Conservation (phyloP, 495 filamentous ascomycete species). For the Penicillium cinerascens region DNA sequence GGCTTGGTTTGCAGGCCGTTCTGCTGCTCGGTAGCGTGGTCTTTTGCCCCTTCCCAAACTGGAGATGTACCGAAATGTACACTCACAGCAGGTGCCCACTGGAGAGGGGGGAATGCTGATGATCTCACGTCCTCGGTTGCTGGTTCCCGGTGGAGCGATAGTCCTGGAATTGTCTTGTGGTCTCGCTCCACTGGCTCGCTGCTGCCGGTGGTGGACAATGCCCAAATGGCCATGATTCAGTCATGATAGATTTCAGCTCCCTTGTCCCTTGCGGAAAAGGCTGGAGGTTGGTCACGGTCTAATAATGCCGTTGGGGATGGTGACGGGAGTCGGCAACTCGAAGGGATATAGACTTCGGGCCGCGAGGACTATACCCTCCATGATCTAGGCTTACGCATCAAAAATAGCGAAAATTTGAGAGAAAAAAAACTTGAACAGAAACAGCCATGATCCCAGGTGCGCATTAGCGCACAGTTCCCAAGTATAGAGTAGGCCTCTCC, state of each 20-base stretch:
- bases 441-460: neutral
- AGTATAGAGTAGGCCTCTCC: neutral
- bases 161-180: neutral
- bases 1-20: neutral
- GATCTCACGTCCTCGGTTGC: neutral
- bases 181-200: conserved; percentile 4
- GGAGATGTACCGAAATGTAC: conserved; percentile 2
- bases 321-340: neutral
- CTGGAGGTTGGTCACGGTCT: neutral
- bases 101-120: conserved; percentile 1
- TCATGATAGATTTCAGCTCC: neutral
- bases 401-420: neutral
- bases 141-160: conserved; percentile 4
- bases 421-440: neutral
- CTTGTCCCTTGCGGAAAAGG: neutral
- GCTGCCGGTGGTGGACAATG: neutral
- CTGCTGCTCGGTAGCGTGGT: neutral
- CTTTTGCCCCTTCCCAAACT: conserved; percentile 2
- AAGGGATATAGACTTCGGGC: neutral
- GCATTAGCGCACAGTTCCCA: neutral
- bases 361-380: neutral
- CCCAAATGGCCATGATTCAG: neutral
- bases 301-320: neutral
- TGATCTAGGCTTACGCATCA: neutral
- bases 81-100: neutral